Base-by-base conservation (phyloP, 116 monocot genomes). In the Zostera marina region DNA sequence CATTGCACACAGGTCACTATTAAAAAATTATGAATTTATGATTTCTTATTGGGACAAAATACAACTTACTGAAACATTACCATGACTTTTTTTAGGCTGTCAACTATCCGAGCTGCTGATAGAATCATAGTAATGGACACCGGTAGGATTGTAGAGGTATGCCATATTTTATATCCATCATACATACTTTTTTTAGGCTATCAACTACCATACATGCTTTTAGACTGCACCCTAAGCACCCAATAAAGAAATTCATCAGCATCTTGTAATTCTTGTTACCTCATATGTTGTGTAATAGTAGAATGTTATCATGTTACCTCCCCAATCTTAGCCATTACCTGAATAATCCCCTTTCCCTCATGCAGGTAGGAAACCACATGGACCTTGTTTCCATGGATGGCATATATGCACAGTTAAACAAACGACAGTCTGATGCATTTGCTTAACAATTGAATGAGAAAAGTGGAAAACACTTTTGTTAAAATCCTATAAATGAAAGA, bases 121-220 rank as follows among this genome's bases (percentile, higher is more conserved):
- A 82, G 80, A 66, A 85, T 89, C 61, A 57, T 89, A n/a, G 96
- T 85, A 13, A 89, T 96, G 89, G 96, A 96, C 67, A 53, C 58
- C 70, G 96, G 96, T 48, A 80, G 66, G 66, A 74, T 96, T 74
- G 72, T 74, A 42, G 89, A 96, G 96, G 96, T 96, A 88, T 16
- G 67, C 32, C 17, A 8, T 56, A n/a, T 56, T 53, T 8, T 56
- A 14, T 38, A n/a, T 8, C 11, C 23, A 23, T 54, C 11, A 1
- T 5, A n/a, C 8, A 7, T 2, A 14, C 7, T 53, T 24, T 21
- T 10, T 19, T 19, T 53, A 22, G n/a, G 21, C 1, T 21, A 47
- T 12, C 45, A 13, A 47, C 47, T 5, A 47, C n/a, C n/a, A 49
- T 9, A 49, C 49, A 16, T 15, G 19, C 9, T 49, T 49, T 19